Evolutionary conservation across 2,329 filamentous ascomycete species (phyloP).

Genomic region (Boeremia exigua): DNA sequence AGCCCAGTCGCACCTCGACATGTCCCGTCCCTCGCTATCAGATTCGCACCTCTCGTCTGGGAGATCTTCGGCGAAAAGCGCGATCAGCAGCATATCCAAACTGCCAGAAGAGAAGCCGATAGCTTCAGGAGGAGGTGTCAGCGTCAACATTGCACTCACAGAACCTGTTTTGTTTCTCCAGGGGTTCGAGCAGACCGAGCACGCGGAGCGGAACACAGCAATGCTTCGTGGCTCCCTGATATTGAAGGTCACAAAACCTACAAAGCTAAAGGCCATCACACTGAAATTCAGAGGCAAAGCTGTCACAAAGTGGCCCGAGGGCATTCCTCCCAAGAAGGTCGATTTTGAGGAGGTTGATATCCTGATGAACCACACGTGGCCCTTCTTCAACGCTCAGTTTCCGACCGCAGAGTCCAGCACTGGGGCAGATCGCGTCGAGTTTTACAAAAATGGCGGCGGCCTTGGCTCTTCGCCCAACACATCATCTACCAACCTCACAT

Average conservation of each 20-base stretch:
- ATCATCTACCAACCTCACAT: slow-evolving; percentile 52
- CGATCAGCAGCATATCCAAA: slow-evolving; percentile 39
- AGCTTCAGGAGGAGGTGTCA: slow-evolving; percentile 77
- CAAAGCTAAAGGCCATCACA: slow-evolving; percentile 91
- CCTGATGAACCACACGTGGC: slow-evolving; percentile 85
- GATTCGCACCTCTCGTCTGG: slow-evolving; percentile 50
- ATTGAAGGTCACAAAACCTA: slow-evolving; percentile 82
- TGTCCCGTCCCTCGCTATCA: slow-evolving; percentile 49
- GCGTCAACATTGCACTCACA: slow-evolving; percentile 74
- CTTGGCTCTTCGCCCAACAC: slow-evolving; percentile 55
- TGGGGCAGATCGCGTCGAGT: slow-evolving; percentile 67
- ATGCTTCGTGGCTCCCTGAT: slow-evolving; percentile 85
- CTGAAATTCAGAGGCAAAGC: slow-evolving; percentile 85
- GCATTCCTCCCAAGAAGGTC: slow-evolving; percentile 85
- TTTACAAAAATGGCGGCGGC: slow-evolving; percentile 54
- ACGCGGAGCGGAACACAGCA: slow-evolving; percentile 71
- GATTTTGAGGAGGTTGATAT: slow-evolving; percentile 85
- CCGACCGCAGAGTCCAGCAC: slow-evolving; percentile 65
- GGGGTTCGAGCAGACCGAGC: slow-evolving; percentile 76
- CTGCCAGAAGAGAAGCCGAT: slow-evolving; percentile 69
- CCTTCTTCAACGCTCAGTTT: slow-evolving; percentile 86
- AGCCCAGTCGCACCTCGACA: slow-evolving; percentile 43
- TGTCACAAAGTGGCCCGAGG: slow-evolving; percentile 94
- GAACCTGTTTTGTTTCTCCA: slow-evolving; percentile 82
- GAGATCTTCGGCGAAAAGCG: slow-evolving; percentile 42